Evolutionary conservation across 306 rosid genomes (phyloP).

Genomic region (Quillaja saponaria): DNA sequence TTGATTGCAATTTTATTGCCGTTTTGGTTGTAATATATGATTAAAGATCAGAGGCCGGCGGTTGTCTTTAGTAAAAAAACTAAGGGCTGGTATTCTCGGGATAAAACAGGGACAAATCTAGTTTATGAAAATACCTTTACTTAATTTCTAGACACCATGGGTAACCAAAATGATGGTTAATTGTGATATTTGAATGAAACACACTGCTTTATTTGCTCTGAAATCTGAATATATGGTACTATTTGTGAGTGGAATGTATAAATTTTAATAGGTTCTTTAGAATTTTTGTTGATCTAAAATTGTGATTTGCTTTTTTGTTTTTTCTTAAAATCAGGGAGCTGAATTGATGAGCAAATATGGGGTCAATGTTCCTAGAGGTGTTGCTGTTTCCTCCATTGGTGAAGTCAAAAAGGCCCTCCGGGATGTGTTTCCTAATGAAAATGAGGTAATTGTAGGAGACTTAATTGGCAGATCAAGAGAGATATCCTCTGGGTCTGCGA

Average conservation of each 20-base stretch:
- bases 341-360: slow-evolving; percentile 91
- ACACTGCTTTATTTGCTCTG: not conserved
- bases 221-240: slow-evolving; percentile 2
- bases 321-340: slow-evolving; percentile 68
- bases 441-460: slow-evolving; percentile 38
- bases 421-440: slow-evolving; percentile 58
- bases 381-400: slow-evolving; percentile 43
- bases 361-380: slow-evolving; percentile 68
- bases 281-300: not conserved
- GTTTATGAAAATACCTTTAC: not conserved
- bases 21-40: not conserved
- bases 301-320: not conserved
- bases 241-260: slow-evolving; percentile 10
- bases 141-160: no score
- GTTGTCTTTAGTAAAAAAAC: not conserved
- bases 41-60: not conserved
- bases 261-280: no score
- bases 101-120: not conserved
- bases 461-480: no score
- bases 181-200: not conserved
- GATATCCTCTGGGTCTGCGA: not conserved
- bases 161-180: no score
- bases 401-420: slow-evolving; percentile 55
- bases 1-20: no score
- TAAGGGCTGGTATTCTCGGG: not conserved